Evolutionary conservation across 2,329 filamentous ascomycete species (phyloP).

Genomic region (Acephala macrosclerotiorum): DNA sequence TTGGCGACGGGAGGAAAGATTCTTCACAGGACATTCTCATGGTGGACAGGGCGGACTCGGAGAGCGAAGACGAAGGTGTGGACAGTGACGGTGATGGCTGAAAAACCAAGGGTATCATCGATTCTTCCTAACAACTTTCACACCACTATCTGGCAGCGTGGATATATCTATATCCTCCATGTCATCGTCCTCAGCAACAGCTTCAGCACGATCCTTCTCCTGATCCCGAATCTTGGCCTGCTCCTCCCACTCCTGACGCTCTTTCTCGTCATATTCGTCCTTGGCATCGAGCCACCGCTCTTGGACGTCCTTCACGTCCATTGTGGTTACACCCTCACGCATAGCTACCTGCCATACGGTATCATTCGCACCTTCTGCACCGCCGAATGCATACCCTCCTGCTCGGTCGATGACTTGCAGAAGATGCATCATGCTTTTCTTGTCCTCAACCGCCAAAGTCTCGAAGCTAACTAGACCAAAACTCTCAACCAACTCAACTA

Average conservation of each 20-base stretch:
- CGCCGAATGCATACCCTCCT: conserved; percentile 90
- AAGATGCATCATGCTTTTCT: conserved; percentile 94
- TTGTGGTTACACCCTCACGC: conserved; percentile 74
- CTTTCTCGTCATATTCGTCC: conserved; percentile 84
- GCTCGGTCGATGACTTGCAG: conserved; percentile 90
- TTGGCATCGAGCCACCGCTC: conserved; percentile 95
- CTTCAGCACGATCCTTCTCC: conserved; percentile 43
- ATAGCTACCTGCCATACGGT: conserved; percentile 98
- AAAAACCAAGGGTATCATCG: conserved; percentile 52
- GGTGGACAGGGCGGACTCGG: conserved; percentile 50
- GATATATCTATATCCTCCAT: conserved; percentile 52
- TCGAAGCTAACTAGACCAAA: conserved; percentile 93
- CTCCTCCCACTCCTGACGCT: conserved; percentile 77
- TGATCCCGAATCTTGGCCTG: conserved; percentile 65
- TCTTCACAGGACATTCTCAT: conserved; percentile 48
- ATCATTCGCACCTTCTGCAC: conserved; percentile 91
- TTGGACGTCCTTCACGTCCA: conserved; percentile 90
- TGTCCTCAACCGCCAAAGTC: conserved; percentile 94
- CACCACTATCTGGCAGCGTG: conserved; percentile 65
- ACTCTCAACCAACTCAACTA: conserved; percentile 85
- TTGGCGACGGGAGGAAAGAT: conserved; percentile 39
- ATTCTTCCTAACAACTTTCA: conserved; percentile 73
- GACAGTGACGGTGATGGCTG: conserved; percentile 51
- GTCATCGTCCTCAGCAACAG: conserved; percentile 49
- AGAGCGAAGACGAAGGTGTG: conserved; percentile 54